These are phyloP conservation scores for Ampelomyces quisqualis DNA, from an alignment of 2,329 filamentous ascomycete species.

Conservation along the genomic window DNA sequence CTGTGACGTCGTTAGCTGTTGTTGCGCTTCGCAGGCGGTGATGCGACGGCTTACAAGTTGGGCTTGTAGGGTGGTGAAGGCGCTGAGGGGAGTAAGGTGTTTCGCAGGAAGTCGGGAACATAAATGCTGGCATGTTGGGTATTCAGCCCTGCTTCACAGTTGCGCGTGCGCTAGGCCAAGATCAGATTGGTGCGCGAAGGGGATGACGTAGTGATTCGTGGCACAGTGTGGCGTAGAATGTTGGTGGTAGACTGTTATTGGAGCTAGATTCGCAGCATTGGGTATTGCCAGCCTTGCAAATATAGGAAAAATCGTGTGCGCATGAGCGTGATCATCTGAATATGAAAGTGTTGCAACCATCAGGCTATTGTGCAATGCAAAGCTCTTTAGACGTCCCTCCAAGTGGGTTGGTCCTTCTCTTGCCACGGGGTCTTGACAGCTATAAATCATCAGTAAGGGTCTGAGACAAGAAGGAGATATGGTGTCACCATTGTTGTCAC, in stretches of 20 bases:
- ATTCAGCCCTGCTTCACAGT: constrained; percentile 20
- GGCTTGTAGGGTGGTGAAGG: not conserved
- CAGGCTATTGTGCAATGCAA: no score
- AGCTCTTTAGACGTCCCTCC: constrained; percentile 43
- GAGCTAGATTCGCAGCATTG: no score
- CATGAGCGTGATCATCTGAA: not conserved
- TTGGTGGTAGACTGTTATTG: no score
- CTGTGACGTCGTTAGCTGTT: constrained; percentile 12
- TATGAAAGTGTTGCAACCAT: constrained; percentile 2
- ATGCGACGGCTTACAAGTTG: not conserved
- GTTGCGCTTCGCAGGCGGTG: no score
- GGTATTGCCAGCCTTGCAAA: no score
- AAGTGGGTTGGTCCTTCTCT: constrained; percentile 36
- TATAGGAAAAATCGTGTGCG: no score
- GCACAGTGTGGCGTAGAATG: constrained; percentile 18
- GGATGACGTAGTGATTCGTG: constrained; percentile 29
- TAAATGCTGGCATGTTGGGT: no score
- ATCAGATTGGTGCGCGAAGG: constrained; percentile 12
- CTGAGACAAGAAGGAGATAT: not conserved
- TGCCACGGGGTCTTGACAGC: constrained; percentile 57
- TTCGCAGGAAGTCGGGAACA: constrained; percentile 6
- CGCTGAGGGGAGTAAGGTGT: not conserved
- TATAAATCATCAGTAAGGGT: constrained; percentile 15
- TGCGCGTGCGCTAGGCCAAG: constrained; percentile 15
- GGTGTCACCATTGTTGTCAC: constrained; percentile 66